Evolutionary conservation across 345 rosid species (phyloP), one percentile per base, ranked within the genome.

Genomic region (Geranium rotundifolium): DNA sequence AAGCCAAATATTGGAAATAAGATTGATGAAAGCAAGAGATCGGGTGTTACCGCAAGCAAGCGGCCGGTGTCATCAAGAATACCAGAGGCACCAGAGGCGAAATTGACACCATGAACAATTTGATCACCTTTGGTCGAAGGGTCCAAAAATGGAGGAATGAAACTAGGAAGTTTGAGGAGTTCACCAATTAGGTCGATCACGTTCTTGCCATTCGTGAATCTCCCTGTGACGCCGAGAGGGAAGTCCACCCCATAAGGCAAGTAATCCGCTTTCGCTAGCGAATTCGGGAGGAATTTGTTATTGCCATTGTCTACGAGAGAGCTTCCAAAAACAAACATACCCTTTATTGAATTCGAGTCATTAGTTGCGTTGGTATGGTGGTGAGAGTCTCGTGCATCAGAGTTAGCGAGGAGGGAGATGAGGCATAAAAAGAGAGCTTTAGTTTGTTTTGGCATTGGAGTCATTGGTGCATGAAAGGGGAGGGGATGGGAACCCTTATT

Each of bases 271-370:
- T 65, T 82, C 1, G 86, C 79, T 4, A 9, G 5, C 0, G 72
- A 62, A 69, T 67, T 46, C 12, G 14, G 49, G 19, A 81, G 79
- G 69, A 68, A 74, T 67, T 81, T 78, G 73, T 81, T 81, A 80
- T 81, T 81, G 17, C 83, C 85, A 68, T 76, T 81, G 67, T 81
- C 85, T 20, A 81, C 81, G 39, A 81, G 59, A 63, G 85, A 81
- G 79, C 85, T 81, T n/a, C 85, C 85, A 56, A 81, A 81, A 29
- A 81, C 83, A 65, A 81, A 81, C 83, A 81, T 46, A 12, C 52
- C 52, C 3, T 46, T 46, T 7, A 46, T 46, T 2, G 2, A 1
- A 23, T 23, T 23, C 2, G 27, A 23, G 2, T 23, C 27, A 23
- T 23, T 23, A 2, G 1, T 23, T 23, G 27, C 27, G 27, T 23